Conservation (phyloP, 1,139 yeast species). For the Taiozyma sp. region DNA sequence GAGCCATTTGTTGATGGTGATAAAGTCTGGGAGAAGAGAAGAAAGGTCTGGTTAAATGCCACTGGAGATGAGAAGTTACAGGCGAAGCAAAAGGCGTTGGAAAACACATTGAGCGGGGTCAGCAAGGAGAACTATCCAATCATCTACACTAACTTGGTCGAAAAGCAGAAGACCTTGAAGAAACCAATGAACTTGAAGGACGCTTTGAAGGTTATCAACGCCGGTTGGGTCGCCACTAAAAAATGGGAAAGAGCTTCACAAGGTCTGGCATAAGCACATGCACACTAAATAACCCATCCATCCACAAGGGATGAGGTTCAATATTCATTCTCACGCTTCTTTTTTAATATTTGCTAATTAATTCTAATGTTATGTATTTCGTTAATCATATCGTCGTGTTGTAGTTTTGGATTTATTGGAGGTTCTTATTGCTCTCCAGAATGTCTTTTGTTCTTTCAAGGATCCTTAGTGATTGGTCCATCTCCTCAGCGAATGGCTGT, state of each 20-base stretch:
- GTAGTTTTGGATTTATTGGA: slow-evolving; percentile 24
- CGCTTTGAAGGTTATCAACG: slow-evolving; percentile 53
- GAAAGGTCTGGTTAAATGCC: slow-evolving; percentile 51
- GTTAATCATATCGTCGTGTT: too few species aligned
- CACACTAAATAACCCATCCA: not conserved
- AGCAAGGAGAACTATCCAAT: slow-evolving; percentile 45
- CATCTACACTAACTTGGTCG: slow-evolving; percentile 53
- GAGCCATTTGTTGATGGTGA: slow-evolving; percentile 40
- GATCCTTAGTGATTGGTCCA: slow-evolving; percentile 26
- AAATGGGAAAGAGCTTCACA: slow-evolving; percentile 50
- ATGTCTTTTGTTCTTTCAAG: slow-evolving; percentile 28
- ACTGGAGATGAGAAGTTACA: slow-evolving; percentile 21
- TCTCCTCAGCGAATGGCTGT: slow-evolving; percentile 18
- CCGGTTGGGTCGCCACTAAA: slow-evolving; percentile 66
- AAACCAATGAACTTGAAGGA: slow-evolving; percentile 58
- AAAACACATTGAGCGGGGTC: slow-evolving; percentile 21
- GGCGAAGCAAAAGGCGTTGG: slow-evolving; percentile 20
- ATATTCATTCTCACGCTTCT: not conserved
- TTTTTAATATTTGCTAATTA: not conserved
- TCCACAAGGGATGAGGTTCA: not conserved
- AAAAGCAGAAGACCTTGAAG: slow-evolving; percentile 52
- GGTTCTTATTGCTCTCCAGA: slow-evolving; percentile 21
- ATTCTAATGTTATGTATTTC: not conserved
- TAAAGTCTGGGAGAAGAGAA: slow-evolving; percentile 54
- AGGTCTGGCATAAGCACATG: slow-evolving; percentile 19